Evolutionary conservation across 2,329 filamentous ascomycete species (phyloP).

Genomic region (Neophaeococcomyces aloes): DNA sequence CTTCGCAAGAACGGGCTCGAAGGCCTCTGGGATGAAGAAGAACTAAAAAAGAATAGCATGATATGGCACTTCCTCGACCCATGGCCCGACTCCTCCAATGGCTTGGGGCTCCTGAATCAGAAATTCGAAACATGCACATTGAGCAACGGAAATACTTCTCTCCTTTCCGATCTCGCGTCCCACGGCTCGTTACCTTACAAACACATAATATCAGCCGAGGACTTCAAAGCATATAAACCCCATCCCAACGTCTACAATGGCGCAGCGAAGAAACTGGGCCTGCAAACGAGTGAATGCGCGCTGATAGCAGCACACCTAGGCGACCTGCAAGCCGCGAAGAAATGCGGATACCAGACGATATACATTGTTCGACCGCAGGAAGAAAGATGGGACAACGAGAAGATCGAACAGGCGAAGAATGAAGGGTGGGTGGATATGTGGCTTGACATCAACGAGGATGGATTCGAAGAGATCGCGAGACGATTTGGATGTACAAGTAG

Average conservation of each 20-base stretch:
- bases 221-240: constrained; percentile 68
- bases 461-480: constrained; percentile 42
- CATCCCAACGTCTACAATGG: constrained; percentile 55
- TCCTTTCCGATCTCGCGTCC: constrained; percentile 55
- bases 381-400: constrained; percentile 48
- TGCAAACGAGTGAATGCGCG: constrained; percentile 52
- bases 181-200: constrained; percentile 53
- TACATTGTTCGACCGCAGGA: constrained; percentile 62
- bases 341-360: constrained; percentile 55
- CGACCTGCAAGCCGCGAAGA: constrained; percentile 58
- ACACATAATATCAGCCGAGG: constrained; percentile 54
- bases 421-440: constrained; percentile 57
- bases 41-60: constrained; percentile 53
- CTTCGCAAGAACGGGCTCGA: constrained; percentile 46
- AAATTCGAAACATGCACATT: constrained; percentile 54
- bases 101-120: constrained; percentile 47
- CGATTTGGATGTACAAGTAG: constrained; percentile 30
- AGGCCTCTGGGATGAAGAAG: constrained; percentile 51
- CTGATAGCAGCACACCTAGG: constrained; percentile 68
- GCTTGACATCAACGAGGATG: constrained; percentile 41
- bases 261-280: constrained; percentile 48
- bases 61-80: constrained; percentile 64
- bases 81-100: constrained; percentile 53
- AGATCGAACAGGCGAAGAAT: constrained; percentile 42
- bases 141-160: constrained; percentile 60